Percentiles rank a stretch among this genome's conserved stretches.
phyloP scores from a whole-genome alignment of 164 flowering plant genomes.

The Dillenia suffruticosa region DNA sequence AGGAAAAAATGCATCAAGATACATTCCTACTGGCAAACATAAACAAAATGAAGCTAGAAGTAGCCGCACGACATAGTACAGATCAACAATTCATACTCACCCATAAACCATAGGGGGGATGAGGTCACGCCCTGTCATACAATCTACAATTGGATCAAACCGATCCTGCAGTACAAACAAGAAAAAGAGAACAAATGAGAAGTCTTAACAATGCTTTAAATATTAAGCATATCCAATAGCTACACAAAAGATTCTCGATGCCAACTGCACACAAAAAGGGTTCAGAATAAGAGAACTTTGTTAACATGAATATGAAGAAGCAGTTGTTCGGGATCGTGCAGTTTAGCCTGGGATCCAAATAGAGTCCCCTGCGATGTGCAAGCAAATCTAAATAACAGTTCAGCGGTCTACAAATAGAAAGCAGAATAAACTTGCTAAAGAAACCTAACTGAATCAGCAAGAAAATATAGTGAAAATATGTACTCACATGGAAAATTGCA shows the following conservation, averaged over 20 bases:
- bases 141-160: constrained; percentile 73
- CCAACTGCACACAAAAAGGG: too few species aligned
- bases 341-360: too few species aligned
- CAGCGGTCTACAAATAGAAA: background rate
- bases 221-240: background rate
- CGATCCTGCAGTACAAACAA: constrained; percentile 28
- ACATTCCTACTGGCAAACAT: background rate
- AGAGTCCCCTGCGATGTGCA: too few species aligned
- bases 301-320: too few species aligned
- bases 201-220: background rate
- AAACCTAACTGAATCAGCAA: background rate
- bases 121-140: constrained; percentile 51
- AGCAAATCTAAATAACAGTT: background rate
- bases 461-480: constrained; percentile 2
- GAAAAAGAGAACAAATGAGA: background rate
- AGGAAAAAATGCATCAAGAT: background rate
- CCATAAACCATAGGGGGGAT: constrained; percentile 86
- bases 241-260: background rate
- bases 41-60: background rate
- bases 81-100: constrained; percentile 35
- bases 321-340: too few species aligned
- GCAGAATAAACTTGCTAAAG: background rate
- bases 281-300: too few species aligned
- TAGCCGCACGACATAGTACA: background rate
- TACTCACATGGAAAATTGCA: constrained; percentile 71